Evolutionary conservation across 129 eudicot species (phyloP).

Genomic region (Logfia minima): DNA sequence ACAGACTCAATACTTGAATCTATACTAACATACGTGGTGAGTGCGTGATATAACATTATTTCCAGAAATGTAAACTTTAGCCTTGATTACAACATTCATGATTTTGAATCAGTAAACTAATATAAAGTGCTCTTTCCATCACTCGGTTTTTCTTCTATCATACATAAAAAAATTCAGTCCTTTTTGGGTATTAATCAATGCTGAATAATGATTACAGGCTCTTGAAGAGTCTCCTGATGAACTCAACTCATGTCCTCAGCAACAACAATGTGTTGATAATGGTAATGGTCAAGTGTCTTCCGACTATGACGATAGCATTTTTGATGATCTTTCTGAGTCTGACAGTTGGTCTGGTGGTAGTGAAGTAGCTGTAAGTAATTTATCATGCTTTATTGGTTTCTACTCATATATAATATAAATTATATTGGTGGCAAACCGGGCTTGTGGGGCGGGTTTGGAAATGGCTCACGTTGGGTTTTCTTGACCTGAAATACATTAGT

Average conservation of each 20-base stretch:
- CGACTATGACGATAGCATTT: conserved; percentile 54
- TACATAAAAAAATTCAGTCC: neutral
- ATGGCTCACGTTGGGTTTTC: neutral
- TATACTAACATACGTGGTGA: conserved; percentile 61
- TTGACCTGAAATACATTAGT: neutral
- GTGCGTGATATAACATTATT: conserved; percentile 19
- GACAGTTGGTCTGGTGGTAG: conserved; percentile 53
- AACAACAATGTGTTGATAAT: conserved; percentile 41
- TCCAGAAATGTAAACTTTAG: no score
- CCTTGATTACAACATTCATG: no score
- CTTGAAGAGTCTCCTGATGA: conserved; percentile 54
- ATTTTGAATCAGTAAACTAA: no score
- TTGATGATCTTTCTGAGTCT: conserved; percentile 63
- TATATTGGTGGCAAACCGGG: neutral
- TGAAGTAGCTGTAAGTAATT: conserved; percentile 47
- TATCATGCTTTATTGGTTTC: conserved; percentile 15
- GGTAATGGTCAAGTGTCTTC: conserved; percentile 55
- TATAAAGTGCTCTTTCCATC: no score
- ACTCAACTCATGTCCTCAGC: conserved; percentile 33
- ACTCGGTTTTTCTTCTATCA: neutral
- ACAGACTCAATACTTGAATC: conserved; percentile 56
- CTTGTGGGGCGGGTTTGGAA: neutral
- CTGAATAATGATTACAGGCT: conserved; percentile 42
- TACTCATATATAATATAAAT: neutral
- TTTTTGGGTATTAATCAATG: conserved; percentile 6